phyloP scores from a whole-genome alignment of 2,329 filamentous ascomycete genomes.

The Fusarium oxysporum region DNA sequence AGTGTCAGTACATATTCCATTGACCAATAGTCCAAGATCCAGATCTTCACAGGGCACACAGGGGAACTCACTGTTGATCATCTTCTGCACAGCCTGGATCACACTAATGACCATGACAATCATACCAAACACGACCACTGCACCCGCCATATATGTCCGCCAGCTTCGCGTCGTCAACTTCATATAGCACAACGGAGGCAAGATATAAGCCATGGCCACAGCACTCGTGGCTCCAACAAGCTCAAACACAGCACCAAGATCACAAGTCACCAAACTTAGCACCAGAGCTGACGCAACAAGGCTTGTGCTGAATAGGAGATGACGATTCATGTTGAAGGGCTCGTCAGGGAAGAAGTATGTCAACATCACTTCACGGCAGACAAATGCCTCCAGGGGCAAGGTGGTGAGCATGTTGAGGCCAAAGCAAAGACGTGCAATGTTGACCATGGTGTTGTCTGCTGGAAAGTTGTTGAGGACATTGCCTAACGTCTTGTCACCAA shows the following conservation, averaged over 20 bases:
- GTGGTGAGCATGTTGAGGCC: conserved; percentile 99
- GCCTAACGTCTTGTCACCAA: conserved; percentile 90
- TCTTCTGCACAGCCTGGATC: conserved; percentile 77
- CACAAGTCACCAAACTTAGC: conserved; percentile 87
- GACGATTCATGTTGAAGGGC: conserved; percentile 84
- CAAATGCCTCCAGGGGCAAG: conserved; percentile 94
- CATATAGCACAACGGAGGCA: conserved; percentile 95
- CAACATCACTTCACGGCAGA: conserved; percentile 96
- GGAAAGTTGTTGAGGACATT: conserved; percentile 99
- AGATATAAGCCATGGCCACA: conserved; percentile 92
- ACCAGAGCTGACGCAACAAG: conserved; percentile 84
- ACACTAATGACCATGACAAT: conserved; percentile 85
- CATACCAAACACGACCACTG: conserved; percentile 81
- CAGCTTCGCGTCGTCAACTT: conserved; percentile 85
- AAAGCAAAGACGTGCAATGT: conserved; percentile 93
- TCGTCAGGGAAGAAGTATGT: conserved; percentile 79
- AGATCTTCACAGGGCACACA: not conserved
- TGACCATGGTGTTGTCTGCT: conserved; percentile 89
- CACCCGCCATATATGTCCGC: conserved; percentile 78
- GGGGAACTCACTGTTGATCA: conserved; percentile 60
- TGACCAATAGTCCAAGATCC: too few species aligned
- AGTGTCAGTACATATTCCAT: conserved; percentile 26
- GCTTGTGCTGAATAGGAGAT: conserved; percentile 86
- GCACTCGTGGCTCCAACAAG: conserved; percentile 95
- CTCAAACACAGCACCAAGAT: conserved; percentile 94